Conservation (phyloP, 148 eudicot genomes). For the Rhododendron ferrugineum region DNA sequence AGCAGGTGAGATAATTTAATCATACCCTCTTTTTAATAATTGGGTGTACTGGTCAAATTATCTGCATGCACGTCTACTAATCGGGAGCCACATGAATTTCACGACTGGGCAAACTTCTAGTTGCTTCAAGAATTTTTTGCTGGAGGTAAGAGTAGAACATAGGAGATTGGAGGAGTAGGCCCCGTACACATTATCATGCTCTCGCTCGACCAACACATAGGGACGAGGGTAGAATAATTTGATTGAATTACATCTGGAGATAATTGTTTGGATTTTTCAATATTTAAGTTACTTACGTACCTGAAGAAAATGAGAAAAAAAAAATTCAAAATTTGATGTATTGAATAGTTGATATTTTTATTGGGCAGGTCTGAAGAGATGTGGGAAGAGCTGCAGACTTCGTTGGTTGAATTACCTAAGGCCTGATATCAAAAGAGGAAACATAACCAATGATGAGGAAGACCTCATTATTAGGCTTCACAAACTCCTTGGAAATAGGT, state of each 20-base stretch:
- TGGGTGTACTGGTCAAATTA: neutral
- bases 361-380: constrained; percentile 29
- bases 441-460: constrained; percentile 32
- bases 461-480: constrained; percentile 41
- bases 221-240: neutral
- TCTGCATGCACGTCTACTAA: neutral
- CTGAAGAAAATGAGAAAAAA: too few relatives aligned
- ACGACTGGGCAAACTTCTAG: neutral
- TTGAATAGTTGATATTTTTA: neutral
- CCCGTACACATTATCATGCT: neutral
- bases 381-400: constrained; percentile 42
- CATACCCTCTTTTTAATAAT: neutral
- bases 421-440: constrained; percentile 41
- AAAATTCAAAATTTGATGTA: neutral
- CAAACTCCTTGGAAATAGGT: constrained; percentile 42
- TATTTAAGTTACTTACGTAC: neutral
- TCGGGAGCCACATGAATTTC: neutral
- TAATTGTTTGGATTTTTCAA: neutral
- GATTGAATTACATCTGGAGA: neutral
- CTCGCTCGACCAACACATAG: neutral
- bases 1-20: constrained; percentile 8
- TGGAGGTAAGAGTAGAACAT: neutral
- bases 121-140: neutral
- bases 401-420: constrained; percentile 36
- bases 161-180: neutral